phyloP scores from a whole-genome alignment of 2,329 filamentous ascomycete genomes.

The Trichoderma simmonsii region DNA sequence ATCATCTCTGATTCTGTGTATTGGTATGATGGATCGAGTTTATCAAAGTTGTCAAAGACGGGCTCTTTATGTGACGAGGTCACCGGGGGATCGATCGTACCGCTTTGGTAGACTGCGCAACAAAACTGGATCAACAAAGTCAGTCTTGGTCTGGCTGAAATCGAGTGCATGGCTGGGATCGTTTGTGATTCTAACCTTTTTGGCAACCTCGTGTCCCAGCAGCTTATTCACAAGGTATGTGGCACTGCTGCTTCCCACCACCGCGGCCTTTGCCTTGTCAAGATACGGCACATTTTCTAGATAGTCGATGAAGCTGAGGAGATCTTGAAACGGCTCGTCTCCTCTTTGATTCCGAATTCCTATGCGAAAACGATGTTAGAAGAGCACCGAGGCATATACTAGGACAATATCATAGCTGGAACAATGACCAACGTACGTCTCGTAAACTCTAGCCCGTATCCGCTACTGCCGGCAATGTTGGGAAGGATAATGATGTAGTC shows the following conservation, averaged over 20 bases:
- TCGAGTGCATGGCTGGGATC: not conserved
- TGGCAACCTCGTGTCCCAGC: conserved; percentile 50
- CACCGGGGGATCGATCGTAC: conserved; percentile 36
- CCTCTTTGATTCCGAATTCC: conserved; percentile 54
- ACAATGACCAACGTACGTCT: conserved; percentile 13
- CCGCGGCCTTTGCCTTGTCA: conserved; percentile 51
- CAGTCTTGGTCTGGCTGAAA: not conserved
- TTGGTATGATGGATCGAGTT: conserved; percentile 42
- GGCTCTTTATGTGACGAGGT: conserved; percentile 24
- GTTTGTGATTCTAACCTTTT: conserved; percentile 32
- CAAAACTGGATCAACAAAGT: conserved; percentile 22
- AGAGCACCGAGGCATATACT: not conserved
- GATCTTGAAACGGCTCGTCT: conserved; percentile 52
- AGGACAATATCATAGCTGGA: too few relatives aligned
- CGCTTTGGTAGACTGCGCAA: conserved; percentile 47
- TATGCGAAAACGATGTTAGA: conserved; percentile 21
- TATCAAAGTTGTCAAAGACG: conserved; percentile 30
- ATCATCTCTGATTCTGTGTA: conserved; percentile 23
- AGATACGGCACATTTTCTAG: conserved; percentile 51
- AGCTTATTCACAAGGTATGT: conserved; percentile 62
- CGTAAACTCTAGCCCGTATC: conserved; percentile 47
- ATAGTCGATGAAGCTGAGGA: conserved; percentile 51
- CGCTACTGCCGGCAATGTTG: conserved; percentile 56
- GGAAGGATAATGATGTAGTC: conserved; percentile 59
- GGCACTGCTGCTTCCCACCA: conserved; percentile 54